Base-by-base conservation (phyloP, 2,329 filamentous ascomycete genomes). In the Tolypocladium tropicale region DNA sequence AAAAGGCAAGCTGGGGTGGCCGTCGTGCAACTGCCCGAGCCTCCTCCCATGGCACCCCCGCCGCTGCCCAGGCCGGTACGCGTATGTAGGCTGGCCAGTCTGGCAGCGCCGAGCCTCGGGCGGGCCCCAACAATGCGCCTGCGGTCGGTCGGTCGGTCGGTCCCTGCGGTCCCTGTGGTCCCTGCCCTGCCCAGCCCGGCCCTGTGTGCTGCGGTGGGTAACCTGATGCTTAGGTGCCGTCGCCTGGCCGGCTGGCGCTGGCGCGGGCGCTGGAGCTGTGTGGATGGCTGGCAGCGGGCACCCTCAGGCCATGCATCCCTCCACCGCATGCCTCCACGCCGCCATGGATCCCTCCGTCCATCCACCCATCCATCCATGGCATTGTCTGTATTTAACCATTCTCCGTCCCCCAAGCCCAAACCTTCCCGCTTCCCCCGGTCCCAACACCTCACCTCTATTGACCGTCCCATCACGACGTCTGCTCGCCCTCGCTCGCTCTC, bases 361-460 rank as follows among this genome's bases (percentile, higher is more conserved):
- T n/a, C n/a, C n/a, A n/a, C n/a, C n/a, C n/a, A n/a, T n/a, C n/a
- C n/a, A n/a, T n/a, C n/a, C n/a, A n/a, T n/a, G n/a, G 46, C 46
- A 4, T 33, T 25, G 21, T 53, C 23, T 36, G 28, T 49, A 49
- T 49, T 61, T 61, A 61, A 61, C 55, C 53, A 52, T 59, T 56
- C 53, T 48, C 53, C 23, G 52, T 49, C 55, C 54, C 57, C 53
- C 57, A 52, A 25, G 16, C 39, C 58, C n/a, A 32, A 36, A 28
- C 39, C 39, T 16, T 23, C 25, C 25, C 51, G 50, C 53, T 33
- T 37, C 53, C 55, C 46, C 55, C 53, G 57, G 52, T 39, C 32
- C 43, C 51, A 56, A 56, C 51, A 53, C 54, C 53, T 49, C 28
- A 49, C 34, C 50, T 41, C 11, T 54, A 52, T 55, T 50, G 28